Evolutionary conservation across 176 grass and related monocot genomes (phyloP).

Genomic region (Eragrostis curvula): DNA sequence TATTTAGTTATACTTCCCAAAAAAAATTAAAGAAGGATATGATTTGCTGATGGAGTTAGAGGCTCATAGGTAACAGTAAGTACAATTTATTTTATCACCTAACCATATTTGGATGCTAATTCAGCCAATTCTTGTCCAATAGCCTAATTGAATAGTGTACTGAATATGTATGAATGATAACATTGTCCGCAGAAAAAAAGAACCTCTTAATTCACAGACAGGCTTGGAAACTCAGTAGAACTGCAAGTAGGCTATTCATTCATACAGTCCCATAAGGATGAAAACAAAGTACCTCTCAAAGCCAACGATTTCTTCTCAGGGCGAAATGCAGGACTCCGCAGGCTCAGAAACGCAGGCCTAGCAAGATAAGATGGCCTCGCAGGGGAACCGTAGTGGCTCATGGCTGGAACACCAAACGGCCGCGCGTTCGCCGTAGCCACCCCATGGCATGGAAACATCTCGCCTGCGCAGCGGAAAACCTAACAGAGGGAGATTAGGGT

Average conservation of each 20-base stretch:
- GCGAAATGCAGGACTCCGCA: constrained; percentile 28
- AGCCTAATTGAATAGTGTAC: too few relatives aligned
- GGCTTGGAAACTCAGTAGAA: neutral
- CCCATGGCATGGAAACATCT: constrained; percentile 23
- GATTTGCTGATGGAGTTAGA: neutral
- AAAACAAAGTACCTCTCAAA: constrained; percentile 47
- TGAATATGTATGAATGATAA: too few relatives aligned
- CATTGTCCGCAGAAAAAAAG: too few relatives aligned
- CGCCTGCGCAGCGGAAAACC: neutral
- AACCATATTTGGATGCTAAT: too few relatives aligned
- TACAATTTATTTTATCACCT: too few relatives aligned
- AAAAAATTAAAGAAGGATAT: neutral
- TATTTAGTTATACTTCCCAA: neutral
- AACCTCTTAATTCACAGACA: too few relatives aligned
- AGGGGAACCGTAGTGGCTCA: constrained; percentile 13
- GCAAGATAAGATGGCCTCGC: neutral
- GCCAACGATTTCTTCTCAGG: constrained; percentile 16
- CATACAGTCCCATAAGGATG: too few relatives aligned
- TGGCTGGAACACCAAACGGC: constrained; percentile 8
- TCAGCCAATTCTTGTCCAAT: too few relatives aligned
- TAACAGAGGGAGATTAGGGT: constrained; percentile 2
- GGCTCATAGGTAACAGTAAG: constrained; percentile 1
- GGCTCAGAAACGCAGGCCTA: constrained; percentile 30
- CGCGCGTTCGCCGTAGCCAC: constrained; percentile 36
- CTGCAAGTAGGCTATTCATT: too few relatives aligned